Evolutionary conservation across 352 stramenopile genomes (phyloP).

Genomic region (Pythium sukuiense): DNA sequence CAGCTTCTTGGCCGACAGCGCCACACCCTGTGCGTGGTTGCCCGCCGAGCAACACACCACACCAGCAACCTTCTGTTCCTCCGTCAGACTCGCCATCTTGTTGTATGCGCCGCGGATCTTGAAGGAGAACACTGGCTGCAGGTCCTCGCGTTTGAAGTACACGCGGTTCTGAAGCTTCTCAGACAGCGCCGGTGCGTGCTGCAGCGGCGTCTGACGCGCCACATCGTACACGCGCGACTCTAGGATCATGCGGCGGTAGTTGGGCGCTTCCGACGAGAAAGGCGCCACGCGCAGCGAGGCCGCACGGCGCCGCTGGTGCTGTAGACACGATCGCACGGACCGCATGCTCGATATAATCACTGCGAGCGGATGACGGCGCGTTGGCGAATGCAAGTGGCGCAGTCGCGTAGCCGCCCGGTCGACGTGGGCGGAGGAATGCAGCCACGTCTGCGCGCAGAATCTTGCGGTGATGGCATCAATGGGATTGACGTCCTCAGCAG

Average conservation of each 20-base stretch:
- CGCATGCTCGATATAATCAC: neutral
- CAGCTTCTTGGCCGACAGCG: conserved; percentile 91
- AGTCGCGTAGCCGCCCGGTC: neutral
- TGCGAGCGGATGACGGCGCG: neutral
- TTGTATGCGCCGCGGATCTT: conserved; percentile 99
- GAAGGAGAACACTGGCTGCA: conserved; percentile 98
- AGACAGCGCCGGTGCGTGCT: conserved; percentile 65
- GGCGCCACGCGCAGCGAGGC: conserved; percentile 1
- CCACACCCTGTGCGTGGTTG: conserved; percentile 99
- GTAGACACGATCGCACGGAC: neutral
- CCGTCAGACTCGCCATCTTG: conserved; percentile 94
- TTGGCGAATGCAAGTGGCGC: neutral
- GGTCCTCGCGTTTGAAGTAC: conserved; percentile 96
- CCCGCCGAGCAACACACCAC: conserved; percentile 87
- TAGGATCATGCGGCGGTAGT: conserved; percentile 87
- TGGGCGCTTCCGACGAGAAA: conserved; percentile 26
- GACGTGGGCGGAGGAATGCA: neutral
- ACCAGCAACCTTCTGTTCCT: conserved; percentile 68
- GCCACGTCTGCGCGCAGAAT: conserved; percentile 3
- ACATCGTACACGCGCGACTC: conserved; percentile 87
- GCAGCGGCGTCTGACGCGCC: conserved; percentile 81
- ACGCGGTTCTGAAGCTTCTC: conserved; percentile 78
- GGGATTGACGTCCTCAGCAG: neutral
- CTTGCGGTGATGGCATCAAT: conserved; percentile 4
- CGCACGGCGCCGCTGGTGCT: neutral